Evolutionary conservation across 768 basidiomycete genomes (phyloP).

Genomic region (Paxillus ammoniavirescens): DNA sequence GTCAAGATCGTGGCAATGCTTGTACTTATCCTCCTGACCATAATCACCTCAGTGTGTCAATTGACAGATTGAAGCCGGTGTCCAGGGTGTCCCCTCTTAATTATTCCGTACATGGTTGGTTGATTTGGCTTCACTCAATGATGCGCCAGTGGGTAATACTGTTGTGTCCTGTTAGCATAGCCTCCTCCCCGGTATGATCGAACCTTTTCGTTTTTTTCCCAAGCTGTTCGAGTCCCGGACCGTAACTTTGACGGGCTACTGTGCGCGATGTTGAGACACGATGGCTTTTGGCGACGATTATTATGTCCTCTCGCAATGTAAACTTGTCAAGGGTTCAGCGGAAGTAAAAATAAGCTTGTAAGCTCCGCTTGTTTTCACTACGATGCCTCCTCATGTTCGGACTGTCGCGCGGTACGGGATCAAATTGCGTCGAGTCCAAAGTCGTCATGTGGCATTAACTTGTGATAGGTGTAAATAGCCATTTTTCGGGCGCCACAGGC

Average conservation of each 20-base stretch:
- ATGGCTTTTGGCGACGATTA: too few relatives aligned
- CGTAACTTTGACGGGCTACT: background rate
- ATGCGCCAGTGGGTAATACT: conserved; percentile 4
- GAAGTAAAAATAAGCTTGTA: too few relatives aligned
- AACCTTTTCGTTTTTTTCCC: conserved; percentile 21
- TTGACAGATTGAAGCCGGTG: conserved; percentile 20
- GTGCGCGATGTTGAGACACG: background rate
- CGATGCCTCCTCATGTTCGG: too few relatives aligned
- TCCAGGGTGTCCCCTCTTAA: conserved; percentile 7
- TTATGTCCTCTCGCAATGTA: too few relatives aligned
- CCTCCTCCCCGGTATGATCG: conserved; percentile 30
- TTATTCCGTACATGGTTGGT: conserved; percentile 3
- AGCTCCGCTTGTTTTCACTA: too few relatives aligned
- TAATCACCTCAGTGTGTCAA: conserved; percentile 14
- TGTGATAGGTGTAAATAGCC: background rate
- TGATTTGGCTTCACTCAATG: conserved; percentile 2
- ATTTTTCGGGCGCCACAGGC: background rate
- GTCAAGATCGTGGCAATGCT: conserved; percentile 25
- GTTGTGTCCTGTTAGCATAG: conserved; percentile 26
- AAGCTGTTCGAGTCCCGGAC: conserved; percentile 10
- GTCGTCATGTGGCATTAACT: background rate
- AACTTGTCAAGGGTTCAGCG: too few relatives aligned
- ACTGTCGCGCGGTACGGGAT: background rate
- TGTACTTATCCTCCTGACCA: conserved; percentile 9
- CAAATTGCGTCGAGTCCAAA: background rate